These are phyloP conservation scores for Straminergon stramineum DNA, from an alignment of 225 moss, liverwort and hornwort species.

Conservation along the genomic window DNA sequence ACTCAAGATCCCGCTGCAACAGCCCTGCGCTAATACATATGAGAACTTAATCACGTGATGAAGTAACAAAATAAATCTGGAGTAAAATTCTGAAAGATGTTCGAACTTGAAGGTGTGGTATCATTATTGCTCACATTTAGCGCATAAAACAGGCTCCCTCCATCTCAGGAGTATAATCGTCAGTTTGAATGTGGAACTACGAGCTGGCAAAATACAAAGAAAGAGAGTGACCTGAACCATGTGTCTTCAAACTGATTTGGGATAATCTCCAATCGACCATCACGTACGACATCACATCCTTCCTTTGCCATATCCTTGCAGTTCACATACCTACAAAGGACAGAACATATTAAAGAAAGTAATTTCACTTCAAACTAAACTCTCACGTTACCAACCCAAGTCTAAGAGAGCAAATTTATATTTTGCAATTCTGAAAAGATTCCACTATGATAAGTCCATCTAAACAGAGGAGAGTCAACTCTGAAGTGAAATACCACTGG, in stretches of 20 bases:
- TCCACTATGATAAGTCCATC: background rate
- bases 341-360: background rate
- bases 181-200: background rate
- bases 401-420: background rate
- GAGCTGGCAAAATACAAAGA: background rate
- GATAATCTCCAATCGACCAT: conserved; percentile 62
- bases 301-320: conserved; percentile 76
- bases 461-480: background rate
- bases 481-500: conserved; percentile 55
- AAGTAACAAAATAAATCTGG: background rate
- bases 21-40: background rate
- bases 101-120: background rate
- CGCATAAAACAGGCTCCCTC: background rate
- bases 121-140: background rate
- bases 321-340: conserved; percentile 44
- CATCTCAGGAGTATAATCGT: background rate
- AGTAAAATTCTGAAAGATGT: background rate
- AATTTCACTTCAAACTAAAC: background rate
- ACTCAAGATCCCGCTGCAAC: background rate
- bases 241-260: conserved; percentile 83
- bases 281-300: conserved; percentile 61
- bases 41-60: background rate
- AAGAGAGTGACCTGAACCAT: conserved; percentile 71
- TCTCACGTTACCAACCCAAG: background rate
- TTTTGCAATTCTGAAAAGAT: background rate